Conservation (phyloP, 768 basidiomycete genomes). For the Amylocystis lapponica region DNA sequence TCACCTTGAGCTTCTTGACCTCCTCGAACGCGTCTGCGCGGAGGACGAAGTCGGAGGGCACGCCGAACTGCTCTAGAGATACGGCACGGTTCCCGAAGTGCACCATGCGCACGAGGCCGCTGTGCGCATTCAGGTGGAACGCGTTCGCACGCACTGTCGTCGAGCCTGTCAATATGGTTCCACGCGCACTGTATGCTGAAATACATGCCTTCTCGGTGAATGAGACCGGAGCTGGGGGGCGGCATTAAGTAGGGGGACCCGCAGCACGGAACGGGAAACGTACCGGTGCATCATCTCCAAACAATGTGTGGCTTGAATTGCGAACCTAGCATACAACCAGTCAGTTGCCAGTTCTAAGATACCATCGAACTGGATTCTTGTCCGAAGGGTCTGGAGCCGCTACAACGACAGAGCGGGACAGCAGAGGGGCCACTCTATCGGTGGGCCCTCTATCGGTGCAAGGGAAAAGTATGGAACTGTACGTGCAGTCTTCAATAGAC, state of each 20-base stretch:
- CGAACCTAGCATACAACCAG: constrained; percentile 42
- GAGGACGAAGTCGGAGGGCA: constrained; percentile 64
- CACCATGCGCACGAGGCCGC: constrained; percentile 62
- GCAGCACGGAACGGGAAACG: constrained; percentile 26
- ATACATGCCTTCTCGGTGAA: constrained; percentile 60
- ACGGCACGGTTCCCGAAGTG: constrained; percentile 74
- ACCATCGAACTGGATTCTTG: too few species aligned
- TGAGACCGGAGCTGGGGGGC: constrained; percentile 48
- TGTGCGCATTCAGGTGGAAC: constrained; percentile 66
- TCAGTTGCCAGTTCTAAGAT: too few species aligned
- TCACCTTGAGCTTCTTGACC: constrained; percentile 60
- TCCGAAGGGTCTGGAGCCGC: too few species aligned
- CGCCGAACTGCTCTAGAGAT: constrained; percentile 65
- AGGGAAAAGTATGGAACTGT: too few species aligned
- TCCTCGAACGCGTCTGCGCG: constrained; percentile 47
- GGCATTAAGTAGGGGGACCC: constrained; percentile 4
- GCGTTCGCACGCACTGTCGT: constrained; percentile 64
- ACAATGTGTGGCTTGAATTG: constrained; percentile 70
- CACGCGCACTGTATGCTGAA: background rate
- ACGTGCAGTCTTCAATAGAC: too few species aligned
- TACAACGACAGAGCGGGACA: too few species aligned
- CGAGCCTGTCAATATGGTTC: background rate
- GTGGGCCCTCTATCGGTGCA: too few species aligned
- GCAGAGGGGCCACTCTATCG: too few species aligned
- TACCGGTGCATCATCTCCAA: constrained; percentile 56